phyloP scores from a whole-genome alignment of 352 stramenopile species.

The Phytophthora nicotianae region DNA sequence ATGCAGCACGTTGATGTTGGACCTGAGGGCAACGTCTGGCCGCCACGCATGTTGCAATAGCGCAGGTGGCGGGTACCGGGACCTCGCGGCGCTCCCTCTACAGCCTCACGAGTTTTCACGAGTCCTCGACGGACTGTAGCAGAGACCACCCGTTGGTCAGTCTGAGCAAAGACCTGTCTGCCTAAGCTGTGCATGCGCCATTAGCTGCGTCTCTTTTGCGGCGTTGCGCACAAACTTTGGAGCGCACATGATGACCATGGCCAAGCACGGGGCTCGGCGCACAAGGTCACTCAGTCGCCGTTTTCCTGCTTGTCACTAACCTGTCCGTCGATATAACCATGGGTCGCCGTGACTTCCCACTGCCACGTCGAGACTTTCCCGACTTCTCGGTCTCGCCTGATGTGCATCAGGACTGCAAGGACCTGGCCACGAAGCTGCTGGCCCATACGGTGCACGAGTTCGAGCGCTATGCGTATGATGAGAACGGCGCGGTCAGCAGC shows the following conservation, averaged over 20 bases:
- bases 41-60: conserved; percentile 9
- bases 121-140: conserved; percentile 5
- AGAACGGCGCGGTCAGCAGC: conserved; percentile 34
- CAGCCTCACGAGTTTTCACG: conserved; percentile 10
- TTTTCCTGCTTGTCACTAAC: conserved; percentile 20
- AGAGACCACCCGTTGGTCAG: conserved; percentile 19
- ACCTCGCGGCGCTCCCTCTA: conserved; percentile 10
- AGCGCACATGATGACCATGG: conserved; percentile 10
- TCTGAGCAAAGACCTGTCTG: conserved; percentile 18
- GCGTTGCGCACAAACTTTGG: too few species aligned
- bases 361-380: conserved; percentile 51
- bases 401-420: conserved; percentile 43
- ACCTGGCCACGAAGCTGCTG: conserved; percentile 50
- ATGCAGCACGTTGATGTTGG: neutral
- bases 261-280: conserved; percentile 15
- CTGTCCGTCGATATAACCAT: conserved; percentile 13
- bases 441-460: conserved; percentile 57
- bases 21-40: conserved; percentile 13
- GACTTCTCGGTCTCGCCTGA: conserved; percentile 38
- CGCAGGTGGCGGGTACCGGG: conserved; percentile 24
- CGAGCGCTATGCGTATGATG: conserved; percentile 40
- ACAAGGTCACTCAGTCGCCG: conserved; percentile 9
- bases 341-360: conserved; percentile 43
- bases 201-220: conserved; percentile 25
- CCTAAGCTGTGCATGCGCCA: conserved; percentile 8